These are phyloP conservation scores for Fusarium multiceps DNA, from an alignment of 2,329 filamentous ascomycete genomes.

Conservation along the genomic window DNA sequence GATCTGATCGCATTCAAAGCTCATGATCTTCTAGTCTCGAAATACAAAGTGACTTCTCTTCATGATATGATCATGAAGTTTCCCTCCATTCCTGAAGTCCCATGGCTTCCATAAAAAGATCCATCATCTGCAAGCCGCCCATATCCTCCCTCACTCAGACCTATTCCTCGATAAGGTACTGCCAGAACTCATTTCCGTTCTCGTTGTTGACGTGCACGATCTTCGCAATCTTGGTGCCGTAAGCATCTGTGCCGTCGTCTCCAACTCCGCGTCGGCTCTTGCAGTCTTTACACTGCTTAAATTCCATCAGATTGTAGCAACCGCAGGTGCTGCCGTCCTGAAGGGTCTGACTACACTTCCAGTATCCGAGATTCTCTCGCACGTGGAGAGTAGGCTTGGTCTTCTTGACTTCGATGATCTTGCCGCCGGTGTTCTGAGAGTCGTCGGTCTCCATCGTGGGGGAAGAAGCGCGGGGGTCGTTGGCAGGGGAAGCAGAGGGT, in stretches of 20 bases:
- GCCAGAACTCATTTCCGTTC: conserved; percentile 24
- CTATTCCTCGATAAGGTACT: conserved; percentile 8
- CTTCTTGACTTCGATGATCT: conserved; percentile 12
- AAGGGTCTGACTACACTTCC: conserved; percentile 30
- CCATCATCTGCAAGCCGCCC: background rate
- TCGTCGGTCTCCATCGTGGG: background rate
- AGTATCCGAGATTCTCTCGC: conserved; percentile 23
- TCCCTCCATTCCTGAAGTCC: background rate
- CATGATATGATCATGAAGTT: background rate
- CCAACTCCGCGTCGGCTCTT: conserved; percentile 24
- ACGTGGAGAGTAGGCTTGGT: conserved; percentile 18
- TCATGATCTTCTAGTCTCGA: background rate
- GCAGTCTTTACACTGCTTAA: conserved; percentile 27
- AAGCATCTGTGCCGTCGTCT: conserved; percentile 28
- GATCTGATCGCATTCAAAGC: background rate
- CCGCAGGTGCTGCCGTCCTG: conserved; percentile 17
- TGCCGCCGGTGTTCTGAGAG: background rate
- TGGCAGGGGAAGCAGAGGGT: background rate
- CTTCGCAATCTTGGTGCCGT: conserved; percentile 27
- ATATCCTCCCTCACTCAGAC: background rate
- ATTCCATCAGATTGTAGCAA: conserved; percentile 20
- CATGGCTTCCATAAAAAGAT: background rate
- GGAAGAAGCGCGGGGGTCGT: background rate
- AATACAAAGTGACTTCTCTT: background rate
- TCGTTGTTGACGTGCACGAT: conserved; percentile 22